These are phyloP conservation scores for Byssothecium circinans DNA, from an alignment of 2,329 filamentous ascomycete species.

Conservation along the genomic window DNA sequence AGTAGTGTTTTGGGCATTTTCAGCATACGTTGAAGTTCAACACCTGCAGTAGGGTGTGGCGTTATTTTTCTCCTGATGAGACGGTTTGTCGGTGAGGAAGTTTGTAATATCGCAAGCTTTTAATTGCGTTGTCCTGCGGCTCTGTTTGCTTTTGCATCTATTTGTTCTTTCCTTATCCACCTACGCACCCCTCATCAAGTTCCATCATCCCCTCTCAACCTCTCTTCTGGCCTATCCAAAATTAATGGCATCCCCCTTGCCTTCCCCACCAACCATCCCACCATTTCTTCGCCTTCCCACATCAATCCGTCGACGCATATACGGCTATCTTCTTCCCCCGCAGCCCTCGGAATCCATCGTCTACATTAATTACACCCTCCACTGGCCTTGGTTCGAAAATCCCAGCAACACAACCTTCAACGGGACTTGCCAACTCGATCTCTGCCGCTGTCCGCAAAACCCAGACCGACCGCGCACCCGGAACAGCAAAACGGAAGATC, in stretches of 20 bases:
- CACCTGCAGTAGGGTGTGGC: not conserved
- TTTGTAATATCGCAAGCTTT: too few species aligned
- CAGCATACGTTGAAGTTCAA: not conserved
- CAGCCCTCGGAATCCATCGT: constrained; percentile 40
- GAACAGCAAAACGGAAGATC: constrained; percentile 18
- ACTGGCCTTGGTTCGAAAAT: constrained; percentile 32
- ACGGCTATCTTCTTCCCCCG: constrained; percentile 24
- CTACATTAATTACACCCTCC: constrained; percentile 39
- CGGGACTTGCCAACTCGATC: constrained; percentile 27
- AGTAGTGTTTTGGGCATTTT: not conserved
- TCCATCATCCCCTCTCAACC: not conserved
- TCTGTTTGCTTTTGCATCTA: too few species aligned
- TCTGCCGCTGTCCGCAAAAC: constrained; percentile 26
- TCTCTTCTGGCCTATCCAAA: not conserved
- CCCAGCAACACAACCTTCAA: constrained; percentile 36
- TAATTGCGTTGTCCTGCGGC: too few species aligned
- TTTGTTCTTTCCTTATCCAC: too few species aligned
- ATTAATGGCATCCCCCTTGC: not conserved
- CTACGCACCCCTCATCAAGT: too few species aligned
- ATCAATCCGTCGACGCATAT: constrained; percentile 15
- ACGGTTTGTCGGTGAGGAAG: too few species aligned
- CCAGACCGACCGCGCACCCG: constrained; percentile 5
- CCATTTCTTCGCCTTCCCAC: constrained; percentile 7
- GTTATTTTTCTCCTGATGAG: not conserved
- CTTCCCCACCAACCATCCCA: not conserved